Base-by-base conservation (phyloP, 2,329 filamentous ascomycete species). In the Dothistroma septosporum region DNA sequence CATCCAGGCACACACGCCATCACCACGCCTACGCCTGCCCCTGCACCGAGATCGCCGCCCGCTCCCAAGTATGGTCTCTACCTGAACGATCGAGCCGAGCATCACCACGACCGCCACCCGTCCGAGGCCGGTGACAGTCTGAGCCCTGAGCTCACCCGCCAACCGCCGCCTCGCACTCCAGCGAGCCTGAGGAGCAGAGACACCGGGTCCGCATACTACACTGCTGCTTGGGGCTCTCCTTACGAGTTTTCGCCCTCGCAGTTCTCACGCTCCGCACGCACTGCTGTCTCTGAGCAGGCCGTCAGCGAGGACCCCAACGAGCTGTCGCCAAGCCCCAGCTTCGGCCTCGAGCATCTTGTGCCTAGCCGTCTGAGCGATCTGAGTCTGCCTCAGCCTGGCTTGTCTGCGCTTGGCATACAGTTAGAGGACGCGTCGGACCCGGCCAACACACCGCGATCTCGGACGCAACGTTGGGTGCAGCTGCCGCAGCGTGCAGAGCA, bases 221-320 rank as follows among this genome's bases (percentile, higher is more conserved):
- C 91, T 52, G 88, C 91, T 53, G 92, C 88, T 74, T 96, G 92
- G 92, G 92, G 92, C 59, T 96, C 92, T 57, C 92, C 92, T 22
- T 96, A 96, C 77, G 87, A 89, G 58, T 83, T 82, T 63, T 83
- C 87, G 44, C 79, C 82, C 12, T 88, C 71, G 31, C 63, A 74
- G 12, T 60, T 69, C 21, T 69, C 73, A 21, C 60, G 64, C 52
- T 70, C 73, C 10, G 70, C 68, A 53, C 70, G 69, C 53, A 72
- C 71, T 41, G 71, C 68, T 22, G 63, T 68, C 32, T 70, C 72
- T 24, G 70, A 72, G 57, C 70, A 71, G 55, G 60, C 64, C 14
- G 61, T 64, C 10, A 70, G 66, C 55, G 69, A 69, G 32, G 69
- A 71, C 54, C 65, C 57, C 47, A 64, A 62, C 59, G 70, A 69